phyloP scores from a whole-genome alignment of 768 basidiomycete genomes.

The Rhodotorula graminis region DNA sequence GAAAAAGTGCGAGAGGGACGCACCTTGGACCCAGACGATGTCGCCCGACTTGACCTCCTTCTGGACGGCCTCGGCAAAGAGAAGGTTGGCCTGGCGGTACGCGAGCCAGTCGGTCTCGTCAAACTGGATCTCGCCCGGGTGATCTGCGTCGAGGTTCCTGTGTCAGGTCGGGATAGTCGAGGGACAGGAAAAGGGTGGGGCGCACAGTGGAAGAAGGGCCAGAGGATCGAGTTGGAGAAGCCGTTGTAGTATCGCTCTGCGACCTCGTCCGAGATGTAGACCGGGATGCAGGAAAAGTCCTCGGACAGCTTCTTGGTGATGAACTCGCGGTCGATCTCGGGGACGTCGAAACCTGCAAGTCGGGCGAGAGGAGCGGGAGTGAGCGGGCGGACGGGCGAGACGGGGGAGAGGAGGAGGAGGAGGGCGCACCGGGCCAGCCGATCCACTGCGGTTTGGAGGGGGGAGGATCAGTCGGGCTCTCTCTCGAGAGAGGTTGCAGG shows the following conservation, averaged over 20 bases:
- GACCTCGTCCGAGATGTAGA: conserved; percentile 94
- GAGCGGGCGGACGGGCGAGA: background rate
- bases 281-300: conserved; percentile 94
- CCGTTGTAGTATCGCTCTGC: conserved; percentile 98
- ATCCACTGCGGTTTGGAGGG: conserved; percentile 35
- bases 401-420: background rate
- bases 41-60: conserved; percentile 73
- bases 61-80: conserved; percentile 84
- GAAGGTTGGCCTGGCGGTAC: conserved; percentile 91
- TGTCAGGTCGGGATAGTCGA: background rate
- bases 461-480: background rate
- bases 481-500: conserved; percentile 47
- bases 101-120: conserved; percentile 98
- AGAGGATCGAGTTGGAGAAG: conserved; percentile 98
- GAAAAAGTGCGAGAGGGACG: background rate
- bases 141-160: conserved; percentile 44
- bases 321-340: conserved; percentile 77
- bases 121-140: conserved; percentile 99
- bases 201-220: conserved; percentile 89
- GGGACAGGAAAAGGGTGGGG: background rate
- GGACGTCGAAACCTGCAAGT: conserved; percentile 69
- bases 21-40: conserved; percentile 93
- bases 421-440: conserved; percentile 42
- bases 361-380: background rate
- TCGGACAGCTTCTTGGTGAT: conserved; percentile 90